Conservation (phyloP, 192 early-diverging fungal species). For the Rhizoclosmatium sp. region DNA sequence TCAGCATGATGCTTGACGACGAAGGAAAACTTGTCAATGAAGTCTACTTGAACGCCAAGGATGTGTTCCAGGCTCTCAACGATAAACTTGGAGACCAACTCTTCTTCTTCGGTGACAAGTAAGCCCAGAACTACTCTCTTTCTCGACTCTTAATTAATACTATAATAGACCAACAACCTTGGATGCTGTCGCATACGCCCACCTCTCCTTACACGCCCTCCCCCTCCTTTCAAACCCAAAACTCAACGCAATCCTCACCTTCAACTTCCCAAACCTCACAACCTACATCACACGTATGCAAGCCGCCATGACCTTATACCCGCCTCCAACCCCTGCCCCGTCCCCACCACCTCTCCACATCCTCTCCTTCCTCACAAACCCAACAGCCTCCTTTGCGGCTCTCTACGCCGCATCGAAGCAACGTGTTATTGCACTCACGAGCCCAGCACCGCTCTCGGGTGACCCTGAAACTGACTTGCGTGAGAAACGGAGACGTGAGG, state of each 20-base stretch:
- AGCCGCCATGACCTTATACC: constrained; percentile 44
- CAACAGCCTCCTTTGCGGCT: constrained; percentile 51
- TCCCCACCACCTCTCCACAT: constrained; percentile 34
- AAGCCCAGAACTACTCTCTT: constrained; percentile 12
- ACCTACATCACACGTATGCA: constrained; percentile 70
- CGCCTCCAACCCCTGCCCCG: constrained; percentile 47
- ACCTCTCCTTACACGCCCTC: constrained; percentile 79
- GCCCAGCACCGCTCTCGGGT: constrained; percentile 49
- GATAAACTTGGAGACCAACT: constrained; percentile 76
- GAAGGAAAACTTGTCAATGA: constrained; percentile 48
- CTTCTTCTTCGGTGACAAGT: constrained; percentile 84
- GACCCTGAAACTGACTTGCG: constrained; percentile 23
- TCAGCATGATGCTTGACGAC: constrained; percentile 54
- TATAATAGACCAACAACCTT: constrained; percentile 68
- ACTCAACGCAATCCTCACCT: constrained; percentile 70
- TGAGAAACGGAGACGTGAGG: constrained; percentile 21
- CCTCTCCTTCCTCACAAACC: constrained; percentile 41
- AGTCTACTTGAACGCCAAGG: constrained; percentile 72
- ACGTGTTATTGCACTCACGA: background rate
- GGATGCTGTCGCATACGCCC: constrained; percentile 84
- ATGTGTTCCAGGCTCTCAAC: constrained; percentile 72
- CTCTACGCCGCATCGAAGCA: background rate
- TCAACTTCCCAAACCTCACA: constrained; percentile 72
- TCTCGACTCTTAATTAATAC: background rate
- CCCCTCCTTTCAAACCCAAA: constrained; percentile 76